Evolutionary conservation across 179 eudicot genomes (phyloP), one percentile per base, ranked within the genome.

Genomic region (Beta corolliflora): DNA sequence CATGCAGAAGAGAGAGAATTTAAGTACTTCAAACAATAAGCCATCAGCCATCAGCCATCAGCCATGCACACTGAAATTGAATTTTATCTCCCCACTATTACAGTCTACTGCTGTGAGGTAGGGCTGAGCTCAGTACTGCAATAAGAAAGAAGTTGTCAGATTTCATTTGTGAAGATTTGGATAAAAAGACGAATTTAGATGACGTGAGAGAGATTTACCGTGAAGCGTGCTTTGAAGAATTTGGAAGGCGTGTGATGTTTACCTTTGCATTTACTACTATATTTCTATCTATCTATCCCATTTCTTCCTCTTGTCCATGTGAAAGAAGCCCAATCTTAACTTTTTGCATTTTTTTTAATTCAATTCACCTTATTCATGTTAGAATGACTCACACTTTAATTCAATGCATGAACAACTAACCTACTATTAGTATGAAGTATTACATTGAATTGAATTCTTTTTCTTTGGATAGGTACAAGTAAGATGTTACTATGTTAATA

Each of bases 81-180:
- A 36, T 36, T 36, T 36, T 36, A 36, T 36, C 41, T 36, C 41
- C 41, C 41, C 41, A 36, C 67, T 13, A 63, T 31, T 21, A 61
- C 36, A 10, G 67, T 63, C 5, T 23, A 23, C 36, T 29, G 71
- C 7, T 31, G 15, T 67, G 71, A 67, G 71, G 71, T 67, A 67
- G 19, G 71, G 36, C 46, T 67, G 71, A 67, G 71, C 46, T 67
- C 71, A 67, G 9, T 71, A 23, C 67, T 63, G 58, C 52, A 41
- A 45, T 71, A 50, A 71, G 53, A 71, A 50, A 71, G 7, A 21
- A 71, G 18, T 45, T 71, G 75, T 71, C 75, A 71, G 75, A 71
- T n/a, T n/a, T 60, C 9, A 19, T 18, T 45, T 45, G 55, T 71
- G 55, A 46, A 71, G 75, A 50, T 19, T 45, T 71, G 75, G 36